phyloP scores from a whole-genome alignment of 495 filamentous ascomycete species.

The Hapsidospora chrysogenum region DNA sequence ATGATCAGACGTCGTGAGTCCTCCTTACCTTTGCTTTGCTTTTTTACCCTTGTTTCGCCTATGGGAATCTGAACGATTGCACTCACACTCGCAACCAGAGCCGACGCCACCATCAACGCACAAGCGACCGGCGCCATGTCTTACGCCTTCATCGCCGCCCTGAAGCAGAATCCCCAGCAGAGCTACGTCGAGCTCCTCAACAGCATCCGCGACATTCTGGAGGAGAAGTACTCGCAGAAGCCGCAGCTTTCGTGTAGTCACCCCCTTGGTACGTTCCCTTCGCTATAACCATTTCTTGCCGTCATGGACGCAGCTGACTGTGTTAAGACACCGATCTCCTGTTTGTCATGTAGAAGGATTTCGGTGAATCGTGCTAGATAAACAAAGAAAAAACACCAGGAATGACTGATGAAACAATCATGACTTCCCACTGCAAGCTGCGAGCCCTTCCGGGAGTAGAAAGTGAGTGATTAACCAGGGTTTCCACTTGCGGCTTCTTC shows the following conservation, averaged over 20 bases:
- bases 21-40: too few species aligned
- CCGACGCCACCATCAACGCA: slow-evolving; percentile 47
- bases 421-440: too few species aligned
- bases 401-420: too few species aligned
- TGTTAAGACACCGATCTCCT: too few species aligned
- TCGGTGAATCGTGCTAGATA: too few species aligned
- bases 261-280: slow-evolving; percentile 77
- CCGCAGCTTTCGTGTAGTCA: slow-evolving; percentile 94
- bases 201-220: slow-evolving; percentile 78
- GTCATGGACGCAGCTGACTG: too few species aligned
- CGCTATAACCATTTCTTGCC: too few species aligned
- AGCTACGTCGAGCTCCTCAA: slow-evolving; percentile 90
- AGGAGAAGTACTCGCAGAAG: slow-evolving; percentile 82
- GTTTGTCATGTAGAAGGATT: too few species aligned
- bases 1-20: slow-evolving; percentile 78
- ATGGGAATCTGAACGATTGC: slow-evolving; percentile 16
- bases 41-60: slow-evolving; percentile 1
- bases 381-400: too few species aligned
- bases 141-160: slow-evolving; percentile 77
- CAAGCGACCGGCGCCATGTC: slow-evolving; percentile 97
- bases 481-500: too few species aligned
- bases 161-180: slow-evolving; percentile 89
- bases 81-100: slow-evolving; percentile 26
- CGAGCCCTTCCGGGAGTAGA: too few species aligned
- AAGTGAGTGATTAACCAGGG: too few species aligned